phyloP scores from a whole-genome alignment of 345 rosid species.

The Hypericum perforatum region DNA sequence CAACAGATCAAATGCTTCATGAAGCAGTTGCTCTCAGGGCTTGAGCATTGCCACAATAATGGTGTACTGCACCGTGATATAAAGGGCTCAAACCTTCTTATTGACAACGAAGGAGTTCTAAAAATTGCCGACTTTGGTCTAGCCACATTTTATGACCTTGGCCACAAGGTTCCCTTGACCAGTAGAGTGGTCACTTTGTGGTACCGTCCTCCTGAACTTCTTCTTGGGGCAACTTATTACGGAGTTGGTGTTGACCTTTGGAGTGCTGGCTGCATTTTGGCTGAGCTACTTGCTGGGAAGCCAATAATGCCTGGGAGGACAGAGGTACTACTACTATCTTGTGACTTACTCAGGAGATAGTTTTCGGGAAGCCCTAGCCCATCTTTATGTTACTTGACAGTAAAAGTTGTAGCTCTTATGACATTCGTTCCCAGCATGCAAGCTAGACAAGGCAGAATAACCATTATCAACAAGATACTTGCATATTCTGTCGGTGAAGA shows the following conservation, averaged over 20 bases:
- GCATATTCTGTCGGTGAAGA: too few relatives aligned
- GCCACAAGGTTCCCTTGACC: conserved; percentile 57
- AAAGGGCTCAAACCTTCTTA: conserved; percentile 78
- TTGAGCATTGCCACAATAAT: conserved; percentile 75
- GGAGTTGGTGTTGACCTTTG: conserved; percentile 76
- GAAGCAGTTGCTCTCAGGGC: conserved; percentile 74
- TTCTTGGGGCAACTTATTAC: conserved; percentile 77
- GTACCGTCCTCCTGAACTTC: conserved; percentile 94
- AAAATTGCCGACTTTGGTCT: conserved; percentile 93
- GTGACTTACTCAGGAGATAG: not conserved
- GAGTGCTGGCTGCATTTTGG: conserved; percentile 95
- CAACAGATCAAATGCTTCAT: conserved; percentile 72
- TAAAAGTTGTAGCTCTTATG: too few relatives aligned
- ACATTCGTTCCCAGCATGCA: too few relatives aligned
- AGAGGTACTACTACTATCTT: conserved; percentile 40
- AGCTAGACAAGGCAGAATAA: too few relatives aligned
- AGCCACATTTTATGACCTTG: conserved; percentile 65
- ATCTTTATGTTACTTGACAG: conserved; percentile 6
- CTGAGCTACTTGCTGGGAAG: conserved; percentile 76
- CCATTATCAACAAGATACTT: too few relatives aligned
- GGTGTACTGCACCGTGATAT: conserved; percentile 87
- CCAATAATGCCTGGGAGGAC: conserved; percentile 91
- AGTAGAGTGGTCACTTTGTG: conserved; percentile 93
- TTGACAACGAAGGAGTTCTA: conserved; percentile 62
- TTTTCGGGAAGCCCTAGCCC: not conserved